A percentile compares a stretch with the other conserved stretches of the same genome.
phyloP scores from a whole-genome alignment of 2,329 filamentous ascomycete genomes.

The Coleophoma eucalyptorum region DNA sequence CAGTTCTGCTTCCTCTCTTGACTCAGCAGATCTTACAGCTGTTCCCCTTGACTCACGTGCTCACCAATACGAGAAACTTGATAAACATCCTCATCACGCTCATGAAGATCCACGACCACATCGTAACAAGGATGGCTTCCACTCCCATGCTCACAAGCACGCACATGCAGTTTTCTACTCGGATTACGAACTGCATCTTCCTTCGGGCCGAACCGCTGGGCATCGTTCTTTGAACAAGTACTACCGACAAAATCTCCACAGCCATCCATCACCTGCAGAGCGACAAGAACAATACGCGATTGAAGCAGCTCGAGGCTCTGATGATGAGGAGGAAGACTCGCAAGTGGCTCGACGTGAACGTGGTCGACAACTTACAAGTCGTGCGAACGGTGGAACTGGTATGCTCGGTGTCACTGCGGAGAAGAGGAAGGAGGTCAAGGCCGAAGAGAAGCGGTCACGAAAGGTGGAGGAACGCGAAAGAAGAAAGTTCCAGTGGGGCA shows the following conservation, averaged over 20 bases:
- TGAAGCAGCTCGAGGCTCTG: slow-evolving; percentile 44
- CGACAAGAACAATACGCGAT: slow-evolving; percentile 65
- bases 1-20: slow-evolving; percentile 81
- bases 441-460: slow-evolving; percentile 65
- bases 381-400: slow-evolving; percentile 69
- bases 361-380: slow-evolving; percentile 55
- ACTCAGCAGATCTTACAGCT: slow-evolving; percentile 77
- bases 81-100: slow-evolving; percentile 72
- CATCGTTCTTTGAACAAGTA: slow-evolving; percentile 86
- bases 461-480: slow-evolving; percentile 60
- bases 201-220: slow-evolving; percentile 82
- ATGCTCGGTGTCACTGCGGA: slow-evolving; percentile 75
- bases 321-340: slow-evolving; percentile 34
- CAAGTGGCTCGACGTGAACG: slow-evolving; percentile 34
- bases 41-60: slow-evolving; percentile 71
- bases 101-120: slow-evolving; percentile 68
- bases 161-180: slow-evolving; percentile 77
- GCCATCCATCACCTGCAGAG: slow-evolving; percentile 76
- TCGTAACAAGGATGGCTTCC: slow-evolving; percentile 71
- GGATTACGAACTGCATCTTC: slow-evolving; percentile 90
- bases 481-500: slow-evolving; percentile 62
- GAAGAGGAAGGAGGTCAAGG: slow-evolving; percentile 66
- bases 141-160: slow-evolving; percentile 78
- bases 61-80: slow-evolving; percentile 68
- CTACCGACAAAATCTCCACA: slow-evolving; percentile 88